phyloP scores from a whole-genome alignment of 2,329 filamentous ascomycete species.

The Paecilomyces variotii region DNA sequence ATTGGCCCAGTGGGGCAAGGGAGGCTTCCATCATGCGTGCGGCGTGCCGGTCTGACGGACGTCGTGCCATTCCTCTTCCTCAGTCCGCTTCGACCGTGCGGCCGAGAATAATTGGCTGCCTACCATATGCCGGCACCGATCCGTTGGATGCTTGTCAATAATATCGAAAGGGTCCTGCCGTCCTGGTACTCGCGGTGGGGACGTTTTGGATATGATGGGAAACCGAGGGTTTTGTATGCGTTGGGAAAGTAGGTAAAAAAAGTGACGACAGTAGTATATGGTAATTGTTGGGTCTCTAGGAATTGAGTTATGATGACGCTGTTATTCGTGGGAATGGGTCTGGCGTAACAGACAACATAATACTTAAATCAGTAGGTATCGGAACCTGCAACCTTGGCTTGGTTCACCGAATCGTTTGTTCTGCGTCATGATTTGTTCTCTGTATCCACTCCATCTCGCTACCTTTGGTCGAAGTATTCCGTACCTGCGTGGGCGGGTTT shows the following conservation, averaged over 20 bases:
- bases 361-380: neutral
- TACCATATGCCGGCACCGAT: neutral
- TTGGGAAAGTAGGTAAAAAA: neutral
- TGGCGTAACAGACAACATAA: neutral
- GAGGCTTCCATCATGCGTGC: neutral
- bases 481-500: neutral
- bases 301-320: neutral
- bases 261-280: no score
- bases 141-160: conserved; percentile 3
- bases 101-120: conserved; percentile 5
- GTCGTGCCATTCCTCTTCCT: conserved; percentile 6
- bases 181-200: conserved; percentile 2
- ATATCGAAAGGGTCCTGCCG: neutral
- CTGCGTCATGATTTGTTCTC: neutral
- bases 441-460: neutral
- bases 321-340: neutral
- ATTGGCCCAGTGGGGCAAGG: conserved; percentile 3
- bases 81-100: conserved; percentile 4
- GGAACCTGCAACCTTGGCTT: neutral
- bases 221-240: conserved; percentile 2
- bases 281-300: neutral
- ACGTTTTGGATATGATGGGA: conserved; percentile 4
- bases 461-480: neutral
- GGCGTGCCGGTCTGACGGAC: neutral
- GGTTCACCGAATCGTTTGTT: neutral